A percentile compares a stretch with the other conserved stretches of the same genome.
phyloP scores from a whole-genome alignment of 352 stramenopile species.

The Thraustochytrium sp. region DNA sequence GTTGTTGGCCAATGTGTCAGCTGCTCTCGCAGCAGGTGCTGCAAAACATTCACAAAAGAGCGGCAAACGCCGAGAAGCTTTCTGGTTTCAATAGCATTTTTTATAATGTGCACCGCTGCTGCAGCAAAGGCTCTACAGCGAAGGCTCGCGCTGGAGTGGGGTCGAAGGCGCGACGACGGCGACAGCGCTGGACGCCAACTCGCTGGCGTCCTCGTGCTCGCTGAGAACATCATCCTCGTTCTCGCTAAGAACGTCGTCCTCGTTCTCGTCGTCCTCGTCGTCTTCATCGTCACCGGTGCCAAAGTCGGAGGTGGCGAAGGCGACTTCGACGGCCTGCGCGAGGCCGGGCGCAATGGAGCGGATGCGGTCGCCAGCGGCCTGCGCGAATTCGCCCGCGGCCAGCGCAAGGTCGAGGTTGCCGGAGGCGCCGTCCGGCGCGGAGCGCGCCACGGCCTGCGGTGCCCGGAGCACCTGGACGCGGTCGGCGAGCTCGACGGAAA shows the following conservation, averaged over 20 bases:
- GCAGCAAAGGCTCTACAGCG: too few species aligned
- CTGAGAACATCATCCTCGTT: not conserved
- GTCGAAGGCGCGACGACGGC: too few species aligned
- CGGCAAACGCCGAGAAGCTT: too few species aligned
- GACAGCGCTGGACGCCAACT: too few species aligned
- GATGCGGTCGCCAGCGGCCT: not conserved
- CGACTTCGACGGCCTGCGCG: not conserved
- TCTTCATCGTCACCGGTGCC: not conserved
- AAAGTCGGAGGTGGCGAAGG: not conserved
- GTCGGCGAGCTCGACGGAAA: conserved; percentile 2
- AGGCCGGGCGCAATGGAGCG: not conserved
- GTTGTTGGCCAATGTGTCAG: too few species aligned
- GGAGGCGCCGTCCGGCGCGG: not conserved
- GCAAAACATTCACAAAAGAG: too few species aligned
- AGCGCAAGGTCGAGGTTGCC: not conserved
- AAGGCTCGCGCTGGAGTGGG: too few species aligned
- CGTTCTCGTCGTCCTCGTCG: not conserved
- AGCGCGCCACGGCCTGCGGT: not conserved
- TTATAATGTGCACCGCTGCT: too few species aligned
- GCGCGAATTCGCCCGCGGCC: too few species aligned
- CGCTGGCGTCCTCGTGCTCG: too few species aligned
- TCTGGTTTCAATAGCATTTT: too few species aligned
- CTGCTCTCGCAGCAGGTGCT: too few species aligned
- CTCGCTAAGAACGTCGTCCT: not conserved
- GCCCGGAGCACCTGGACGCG: conserved; percentile 10